Evolutionary conservation across 495 filamentous ascomycete genomes (phyloP), one percentile per base, ranked within the genome.

Genomic region (Bryoglossum gracile): DNA sequence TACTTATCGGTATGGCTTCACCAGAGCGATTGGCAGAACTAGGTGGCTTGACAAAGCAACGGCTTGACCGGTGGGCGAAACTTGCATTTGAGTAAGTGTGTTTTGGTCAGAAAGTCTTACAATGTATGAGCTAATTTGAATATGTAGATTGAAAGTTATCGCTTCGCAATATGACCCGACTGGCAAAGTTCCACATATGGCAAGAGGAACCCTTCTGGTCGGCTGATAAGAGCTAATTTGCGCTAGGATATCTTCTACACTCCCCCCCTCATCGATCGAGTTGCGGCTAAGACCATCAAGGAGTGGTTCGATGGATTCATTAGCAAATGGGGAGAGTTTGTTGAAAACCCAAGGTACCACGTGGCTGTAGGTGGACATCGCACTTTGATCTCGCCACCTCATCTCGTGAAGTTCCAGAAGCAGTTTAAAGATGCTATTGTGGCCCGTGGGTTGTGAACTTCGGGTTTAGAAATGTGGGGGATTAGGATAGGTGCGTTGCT

Each of bases 231-330:
- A n/a, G n/a, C n/a, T n/a, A n/a, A n/a, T n/a, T n/a, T n/a, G n/a
- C n/a, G n/a, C n/a, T n/a, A n/a, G n/a, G n/a, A 81, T 57, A 64
- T 77, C 0, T 78, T 81, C 50, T 64, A 67, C 18, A 66, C 63
- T 9, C 43, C 58, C 3, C 76, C 76, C 1, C 46, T 76, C 13
- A 62, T 56, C 13, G 58, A 55, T 0, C 69, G 63, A 8, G 48
- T 55, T 0, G 14, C 19, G 24, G 76, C 72, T 1, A 43, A 55
- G 10, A 59, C 51, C 4, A 63, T 59, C n/a, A 47, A 66, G 40
- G 63, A 76, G 28, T 78, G 73, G 71, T 36, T 68, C 11, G 42
- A 61, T 4, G 58, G 65, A 3, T 60, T 67, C 6, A 55, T 78
- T 48, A 52, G 45, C 0, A 55, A 59, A 36, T 81, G 76, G 76